Evolutionary conservation across 331 rosid genomes (phyloP).

Genomic region (Cucumis variabilis): DNA sequence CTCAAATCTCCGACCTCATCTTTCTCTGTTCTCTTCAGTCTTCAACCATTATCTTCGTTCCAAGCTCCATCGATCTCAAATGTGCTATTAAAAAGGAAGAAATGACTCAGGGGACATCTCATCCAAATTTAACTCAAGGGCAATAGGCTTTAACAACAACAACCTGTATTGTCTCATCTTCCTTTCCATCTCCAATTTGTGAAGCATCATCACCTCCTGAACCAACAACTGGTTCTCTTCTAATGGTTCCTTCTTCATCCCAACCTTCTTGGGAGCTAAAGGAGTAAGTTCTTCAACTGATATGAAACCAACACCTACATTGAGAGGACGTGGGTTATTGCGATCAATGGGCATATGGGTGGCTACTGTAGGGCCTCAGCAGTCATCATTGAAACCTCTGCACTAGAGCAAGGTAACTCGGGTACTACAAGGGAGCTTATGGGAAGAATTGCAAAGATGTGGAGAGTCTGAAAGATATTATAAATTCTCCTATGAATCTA

Average conservation of each 20-base stretch:
- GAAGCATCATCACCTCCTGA: conserved; percentile 41
- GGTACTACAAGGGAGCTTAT: conserved; percentile 94
- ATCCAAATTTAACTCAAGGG: conserved; percentile 44
- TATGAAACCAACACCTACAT: conserved; percentile 50
- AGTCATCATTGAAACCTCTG: conserved; percentile 89
- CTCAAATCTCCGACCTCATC: too few species aligned
- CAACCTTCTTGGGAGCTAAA: conserved; percentile 67
- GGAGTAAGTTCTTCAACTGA: conserved; percentile 58
- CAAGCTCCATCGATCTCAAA: too few species aligned
- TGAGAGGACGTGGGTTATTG: conserved; percentile 87
- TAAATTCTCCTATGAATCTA: conserved; percentile 24
- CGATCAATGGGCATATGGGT: conserved; percentile 65
- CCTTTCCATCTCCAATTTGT: conserved; percentile 53
- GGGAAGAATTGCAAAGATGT: conserved; percentile 94
- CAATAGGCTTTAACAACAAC: conserved; percentile 55
- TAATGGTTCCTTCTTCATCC: conserved; percentile 72
- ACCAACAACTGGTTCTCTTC: conserved; percentile 52
- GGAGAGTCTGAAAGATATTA: too few species aligned
- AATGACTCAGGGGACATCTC: conserved; percentile 35
- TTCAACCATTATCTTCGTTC: too few species aligned
- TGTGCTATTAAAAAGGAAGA: too few species aligned
- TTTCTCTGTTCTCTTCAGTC: too few species aligned
- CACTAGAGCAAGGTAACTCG: conserved; percentile 99
- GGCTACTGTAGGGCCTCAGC: conserved; percentile 54
- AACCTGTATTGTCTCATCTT: conserved; percentile 49